phyloP scores from a whole-genome alignment of 768 basidiomycete species.

The Boletus subparvulus region DNA sequence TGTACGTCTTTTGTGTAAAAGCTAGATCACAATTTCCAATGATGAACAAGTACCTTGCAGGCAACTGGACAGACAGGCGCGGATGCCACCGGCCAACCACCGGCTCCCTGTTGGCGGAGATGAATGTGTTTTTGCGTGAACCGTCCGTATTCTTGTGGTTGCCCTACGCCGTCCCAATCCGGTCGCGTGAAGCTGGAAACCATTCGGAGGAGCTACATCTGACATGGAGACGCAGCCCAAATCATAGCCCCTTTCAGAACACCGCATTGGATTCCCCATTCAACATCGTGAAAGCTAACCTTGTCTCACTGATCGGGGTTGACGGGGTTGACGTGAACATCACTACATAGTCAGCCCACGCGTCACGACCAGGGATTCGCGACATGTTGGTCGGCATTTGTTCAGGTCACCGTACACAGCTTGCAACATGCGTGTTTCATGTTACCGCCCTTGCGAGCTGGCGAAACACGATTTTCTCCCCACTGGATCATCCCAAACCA shows the following conservation, averaged over 20 bases:
- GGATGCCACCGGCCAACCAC: conserved; percentile 15
- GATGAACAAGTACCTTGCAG: conserved; percentile 4
- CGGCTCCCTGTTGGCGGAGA: conserved; percentile 26
- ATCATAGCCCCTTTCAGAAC: conserved; percentile 14
- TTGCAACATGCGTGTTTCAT: neutral
- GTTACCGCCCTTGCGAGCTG: neutral
- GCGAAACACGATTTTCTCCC: neutral
- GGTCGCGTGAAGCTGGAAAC: conserved; percentile 10
- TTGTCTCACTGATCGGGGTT: conserved; percentile 30
- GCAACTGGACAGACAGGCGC: neutral
- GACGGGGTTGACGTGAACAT: conserved; percentile 1
- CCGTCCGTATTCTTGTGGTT: conserved; percentile 7
- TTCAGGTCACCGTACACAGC: conserved; percentile 24
- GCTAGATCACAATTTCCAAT: conserved; percentile 23
- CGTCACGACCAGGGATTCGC: conserved; percentile 6
- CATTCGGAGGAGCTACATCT: conserved; percentile 17
- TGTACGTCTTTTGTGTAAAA: neutral
- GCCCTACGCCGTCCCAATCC: conserved; percentile 22
- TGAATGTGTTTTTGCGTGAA: conserved; percentile 21
- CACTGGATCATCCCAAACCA: neutral
- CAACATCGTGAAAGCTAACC: conserved; percentile 31
- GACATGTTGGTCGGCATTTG: conserved; percentile 8
- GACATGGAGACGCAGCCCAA: neutral
- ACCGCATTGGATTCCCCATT: conserved; percentile 21
- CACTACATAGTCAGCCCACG: neutral